These are phyloP conservation scores for Gossypium herbaceum DNA, from an alignment of 345 rosid genomes.

Conservation along the genomic window DNA sequence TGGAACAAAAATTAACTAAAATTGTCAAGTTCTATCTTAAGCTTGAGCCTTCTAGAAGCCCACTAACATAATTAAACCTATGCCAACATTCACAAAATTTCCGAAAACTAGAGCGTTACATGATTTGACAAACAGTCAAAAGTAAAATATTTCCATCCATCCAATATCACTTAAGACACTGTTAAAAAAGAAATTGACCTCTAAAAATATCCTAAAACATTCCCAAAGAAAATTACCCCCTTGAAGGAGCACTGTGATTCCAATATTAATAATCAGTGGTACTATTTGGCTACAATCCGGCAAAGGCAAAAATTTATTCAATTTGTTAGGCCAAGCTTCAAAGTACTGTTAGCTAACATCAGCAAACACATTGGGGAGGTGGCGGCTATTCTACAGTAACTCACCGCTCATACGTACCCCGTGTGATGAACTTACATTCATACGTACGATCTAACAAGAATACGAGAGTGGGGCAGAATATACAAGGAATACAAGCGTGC, in stretches of 20 bases:
- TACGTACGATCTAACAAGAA: background rate
- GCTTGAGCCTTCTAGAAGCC: no score
- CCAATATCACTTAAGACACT: background rate
- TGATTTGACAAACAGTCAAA: no score
- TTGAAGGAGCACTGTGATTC: background rate
- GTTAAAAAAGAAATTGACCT: background rate
- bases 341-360: background rate
- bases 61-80: no score
- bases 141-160: no score
- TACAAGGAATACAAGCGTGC: constrained; percentile 16
- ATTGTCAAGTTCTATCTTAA: no score
- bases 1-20: no score
- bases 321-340: background rate
- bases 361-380: background rate
- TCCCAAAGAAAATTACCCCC: background rate
- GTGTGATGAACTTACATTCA: background rate
- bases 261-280: background rate
- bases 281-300: background rate
- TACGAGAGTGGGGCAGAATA: constrained; percentile 14
- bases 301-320: constrained; percentile 2
- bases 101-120: rapidly evolving
- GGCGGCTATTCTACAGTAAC: constrained; percentile 35
- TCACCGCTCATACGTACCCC: constrained; percentile 27
- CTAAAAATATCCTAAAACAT: background rate
- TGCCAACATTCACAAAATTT: no score